phyloP scores from a whole-genome alignment of 106 monocot species.

The Dendrobium chrysotoxum region DNA sequence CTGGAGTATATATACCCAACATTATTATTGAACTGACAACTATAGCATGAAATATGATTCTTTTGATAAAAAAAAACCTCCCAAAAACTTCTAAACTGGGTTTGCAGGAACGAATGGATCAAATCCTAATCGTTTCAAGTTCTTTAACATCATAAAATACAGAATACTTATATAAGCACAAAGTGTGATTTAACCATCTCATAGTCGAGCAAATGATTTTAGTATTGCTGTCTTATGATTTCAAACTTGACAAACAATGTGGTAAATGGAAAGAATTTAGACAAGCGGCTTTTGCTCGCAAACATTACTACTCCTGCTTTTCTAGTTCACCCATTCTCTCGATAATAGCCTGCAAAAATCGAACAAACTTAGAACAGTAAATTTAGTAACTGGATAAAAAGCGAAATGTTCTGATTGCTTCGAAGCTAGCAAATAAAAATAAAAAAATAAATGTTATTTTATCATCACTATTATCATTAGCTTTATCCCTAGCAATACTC shows the following conservation, averaged over 20 bases:
- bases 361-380: neutral
- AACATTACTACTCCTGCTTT: conserved; percentile 19
- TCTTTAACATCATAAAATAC: neutral
- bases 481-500: neutral
- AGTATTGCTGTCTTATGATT: no score
- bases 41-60: no score
- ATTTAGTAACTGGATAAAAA: neutral
- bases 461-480: neutral
- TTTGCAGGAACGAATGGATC: neutral
- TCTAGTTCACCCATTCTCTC: conserved; percentile 30
- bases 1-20: no score
- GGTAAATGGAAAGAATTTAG: neutral
- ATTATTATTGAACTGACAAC: no score
- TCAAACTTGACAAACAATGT: neutral
- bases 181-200: neutral
- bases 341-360: conserved; percentile 18
- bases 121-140: neutral
- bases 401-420: no score
- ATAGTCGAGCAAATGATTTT: no score
- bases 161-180: neutral
- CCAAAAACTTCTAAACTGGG: neutral
- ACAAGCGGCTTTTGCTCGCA: no score
- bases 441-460: neutral
- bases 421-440: neutral
- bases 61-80: no score